phyloP scores from a whole-genome alignment of 164 flowering plant genomes.

The Pachysandra terminalis region DNA sequence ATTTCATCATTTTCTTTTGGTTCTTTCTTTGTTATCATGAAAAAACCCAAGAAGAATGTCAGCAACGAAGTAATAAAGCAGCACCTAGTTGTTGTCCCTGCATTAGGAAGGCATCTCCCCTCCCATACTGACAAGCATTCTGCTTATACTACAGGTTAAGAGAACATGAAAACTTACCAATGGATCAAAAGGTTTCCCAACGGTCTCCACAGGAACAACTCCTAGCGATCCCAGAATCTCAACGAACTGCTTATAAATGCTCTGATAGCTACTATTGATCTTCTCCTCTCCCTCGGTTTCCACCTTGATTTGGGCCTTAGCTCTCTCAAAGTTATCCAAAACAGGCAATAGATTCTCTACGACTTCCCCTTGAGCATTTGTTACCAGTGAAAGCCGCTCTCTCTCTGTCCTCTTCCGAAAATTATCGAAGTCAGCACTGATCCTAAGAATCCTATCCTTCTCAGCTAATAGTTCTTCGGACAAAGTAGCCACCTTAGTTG shows the following conservation, averaged over 20 bases:
- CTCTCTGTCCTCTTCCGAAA: constrained; percentile 91
- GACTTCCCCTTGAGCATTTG: constrained; percentile 87
- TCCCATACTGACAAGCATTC: not conserved
- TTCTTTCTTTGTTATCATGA: too few species aligned
- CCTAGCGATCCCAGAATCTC: constrained; percentile 76
- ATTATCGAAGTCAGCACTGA: constrained; percentile 94
- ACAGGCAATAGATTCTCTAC: constrained; percentile 72
- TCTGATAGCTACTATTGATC: constrained; percentile 79
- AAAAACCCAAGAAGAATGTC: too few species aligned
- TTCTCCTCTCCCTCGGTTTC: constrained; percentile 84
- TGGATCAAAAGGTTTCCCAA: constrained; percentile 81
- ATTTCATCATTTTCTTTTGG: too few species aligned
- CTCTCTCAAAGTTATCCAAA: constrained; percentile 94
- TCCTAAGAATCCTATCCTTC: constrained; percentile 66
- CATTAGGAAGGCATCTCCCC: not conserved
- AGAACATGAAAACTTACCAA: constrained; percentile 54
- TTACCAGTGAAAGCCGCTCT: constrained; percentile 64
- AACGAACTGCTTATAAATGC: constrained; percentile 82
- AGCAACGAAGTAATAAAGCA: too few species aligned
- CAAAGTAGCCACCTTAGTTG: constrained; percentile 40
- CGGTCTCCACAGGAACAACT: constrained; percentile 72
- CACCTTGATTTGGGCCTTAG: constrained; percentile 74
- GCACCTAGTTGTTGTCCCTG: not conserved
- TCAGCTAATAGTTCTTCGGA: constrained; percentile 55
- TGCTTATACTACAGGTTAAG: not conserved